Percentiles rank a stretch among this genome's conserved stretches.
These are phyloP conservation scores for Fusarium floridanum DNA, from an alignment of 2,329 filamentous ascomycete genomes.

Conservation along the genomic window DNA sequence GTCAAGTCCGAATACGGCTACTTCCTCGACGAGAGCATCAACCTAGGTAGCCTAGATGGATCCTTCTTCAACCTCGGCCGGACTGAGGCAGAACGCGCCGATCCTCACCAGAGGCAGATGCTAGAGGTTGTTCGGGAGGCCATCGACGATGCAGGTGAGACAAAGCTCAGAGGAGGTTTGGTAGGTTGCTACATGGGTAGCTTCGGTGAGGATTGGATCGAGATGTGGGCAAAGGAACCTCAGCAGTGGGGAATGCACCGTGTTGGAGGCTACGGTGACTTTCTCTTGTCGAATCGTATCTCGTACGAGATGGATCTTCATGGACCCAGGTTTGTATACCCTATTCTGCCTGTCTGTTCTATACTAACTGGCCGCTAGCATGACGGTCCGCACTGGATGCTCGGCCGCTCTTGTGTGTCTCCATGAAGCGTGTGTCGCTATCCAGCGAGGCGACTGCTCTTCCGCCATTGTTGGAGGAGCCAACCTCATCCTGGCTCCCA, in stretches of 20 bases:
- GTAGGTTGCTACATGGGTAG: conserved; percentile 53
- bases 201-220: conserved; percentile 51
- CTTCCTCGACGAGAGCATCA: conserved; percentile 46
- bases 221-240: conserved; percentile 43
- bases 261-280: conserved; percentile 41
- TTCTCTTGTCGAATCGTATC: conserved; percentile 49
- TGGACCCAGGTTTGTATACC: conserved; percentile 57
- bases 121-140: conserved; percentile 53
- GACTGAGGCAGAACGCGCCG: conserved; percentile 49
- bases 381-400: conserved; percentile 54
- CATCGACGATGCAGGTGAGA: conserved; percentile 52
- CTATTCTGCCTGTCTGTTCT: not conserved
- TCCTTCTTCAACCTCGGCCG: conserved; percentile 45
- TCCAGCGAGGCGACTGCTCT: conserved; percentile 45
- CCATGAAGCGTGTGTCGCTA: conserved; percentile 49
- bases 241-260: conserved; percentile 37
- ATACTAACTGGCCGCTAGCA: conserved; percentile 26
- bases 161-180: conserved; percentile 45
- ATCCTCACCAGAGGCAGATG: conserved; percentile 54
- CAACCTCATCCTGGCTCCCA: conserved; percentile 50
- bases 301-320: conserved; percentile 57
- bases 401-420: conserved; percentile 50
- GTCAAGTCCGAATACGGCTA: conserved; percentile 45
- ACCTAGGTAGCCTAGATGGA: conserved; percentile 45
- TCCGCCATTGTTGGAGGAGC: conserved; percentile 50